A percentile compares a stretch with the other conserved stretches of the same genome.
These are phyloP conservation scores for Plantago major DNA, from an alignment of 257 asterid species.

Conservation along the genomic window DNA sequence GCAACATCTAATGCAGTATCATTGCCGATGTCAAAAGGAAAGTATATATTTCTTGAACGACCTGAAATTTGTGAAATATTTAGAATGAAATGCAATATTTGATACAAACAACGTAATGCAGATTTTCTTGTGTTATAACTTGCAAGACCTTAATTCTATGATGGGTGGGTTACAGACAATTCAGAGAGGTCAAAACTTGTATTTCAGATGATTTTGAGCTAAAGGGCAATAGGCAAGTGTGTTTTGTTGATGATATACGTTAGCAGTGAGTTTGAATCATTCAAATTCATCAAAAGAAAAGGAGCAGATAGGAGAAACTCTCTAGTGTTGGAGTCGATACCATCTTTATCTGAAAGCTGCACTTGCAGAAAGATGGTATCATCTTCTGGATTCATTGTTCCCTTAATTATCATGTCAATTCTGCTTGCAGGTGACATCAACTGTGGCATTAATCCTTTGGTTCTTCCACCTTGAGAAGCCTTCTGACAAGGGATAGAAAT, in stretches of 20 bases:
- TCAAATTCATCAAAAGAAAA: not conserved
- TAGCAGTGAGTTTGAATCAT: not conserved
- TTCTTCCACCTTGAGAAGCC: constrained; percentile 9
- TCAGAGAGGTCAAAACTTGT: no score
- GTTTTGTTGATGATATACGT: no score
- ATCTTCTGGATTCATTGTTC: constrained; percentile 60
- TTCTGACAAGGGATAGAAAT: constrained; percentile 18
- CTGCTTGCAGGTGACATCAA: constrained; percentile 18
- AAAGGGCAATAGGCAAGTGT: no score
- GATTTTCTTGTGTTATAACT: no score
- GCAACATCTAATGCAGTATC: constrained; percentile 78
- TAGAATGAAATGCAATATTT: not conserved
- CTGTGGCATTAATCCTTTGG: not conserved
- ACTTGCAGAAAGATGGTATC: constrained; percentile 68
- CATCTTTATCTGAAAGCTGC: constrained; percentile 52
- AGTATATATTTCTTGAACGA: constrained; percentile 45
- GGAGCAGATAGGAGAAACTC: not conserved
- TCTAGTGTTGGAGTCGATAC: constrained; percentile 25
- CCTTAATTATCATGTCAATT: constrained; percentile 58
- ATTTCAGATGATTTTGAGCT: no score
- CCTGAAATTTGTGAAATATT: constrained; percentile 33
- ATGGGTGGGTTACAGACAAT: no score
- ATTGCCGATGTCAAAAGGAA: constrained; percentile 57
- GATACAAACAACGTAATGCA: not conserved
- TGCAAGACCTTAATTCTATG: no score